Evolutionary conservation across 2,329 filamentous ascomycete genomes (phyloP), one percentile per base, ranked within the genome.

Genomic region (Ophidiomyces ophidiicola): DNA sequence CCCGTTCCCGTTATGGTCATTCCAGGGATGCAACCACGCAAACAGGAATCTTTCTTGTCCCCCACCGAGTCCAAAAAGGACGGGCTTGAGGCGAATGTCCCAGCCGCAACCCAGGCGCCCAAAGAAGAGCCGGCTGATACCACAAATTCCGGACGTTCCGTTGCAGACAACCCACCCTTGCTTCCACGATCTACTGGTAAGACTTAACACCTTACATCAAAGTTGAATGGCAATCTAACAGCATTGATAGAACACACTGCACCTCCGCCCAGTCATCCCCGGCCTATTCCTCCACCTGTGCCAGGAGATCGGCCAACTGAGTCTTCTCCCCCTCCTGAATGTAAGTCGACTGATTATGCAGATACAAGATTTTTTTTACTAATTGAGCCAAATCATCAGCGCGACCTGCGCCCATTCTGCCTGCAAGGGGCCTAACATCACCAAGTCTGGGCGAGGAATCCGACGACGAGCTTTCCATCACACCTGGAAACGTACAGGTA

Each of bases 371-470:
- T 18, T 29, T 44, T 5, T 18, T 31, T 24, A 36, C 42, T 52
- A 48, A 59, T 62, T 47, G 10, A n/a, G n/a, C n/a, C n/a, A 53
- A 43, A 24, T 40, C 36, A 51, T 17, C 50, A 85, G 80, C 74
- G 50, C 80, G 79, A 34, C 75, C 79, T 32, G 66, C 69, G 1
- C 74, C 73, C 34, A 66, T 67, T 23, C 66, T 66, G 28, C 67
- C 72, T 36, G 63, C 72, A 26, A 63, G 70, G 24, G 65, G 67
- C 30, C 55, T 73, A 11, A 67, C 71, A 33, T 82, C 82, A 28
- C 78, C 77, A 32, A 84, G 78, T 42, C 72, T 80, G 44, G 86
- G 85, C 20, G 92, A 85, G 1, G 83, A 82, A 56, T 90, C 87
- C 30, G 87, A 92, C 50, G 87, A 94, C 56, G 88, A 94, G 58